Evolutionary conservation across 2,329 filamentous ascomycete species (phyloP).

Genomic region (Colletotrichum sp.): DNA sequence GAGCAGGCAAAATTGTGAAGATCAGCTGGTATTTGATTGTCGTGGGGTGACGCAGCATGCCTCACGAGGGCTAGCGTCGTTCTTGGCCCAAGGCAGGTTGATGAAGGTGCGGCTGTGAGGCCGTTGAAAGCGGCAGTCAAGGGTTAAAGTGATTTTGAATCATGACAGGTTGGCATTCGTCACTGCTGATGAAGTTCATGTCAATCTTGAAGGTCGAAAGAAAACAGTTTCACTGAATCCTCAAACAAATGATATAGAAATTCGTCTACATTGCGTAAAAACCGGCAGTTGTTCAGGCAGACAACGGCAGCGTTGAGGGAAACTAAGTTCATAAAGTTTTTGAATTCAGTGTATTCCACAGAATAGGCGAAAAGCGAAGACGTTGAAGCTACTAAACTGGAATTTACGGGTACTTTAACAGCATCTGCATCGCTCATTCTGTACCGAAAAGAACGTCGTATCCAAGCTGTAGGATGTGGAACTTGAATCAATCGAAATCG

Average conservation of each 20-base stretch:
- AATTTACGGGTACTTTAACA: background rate
- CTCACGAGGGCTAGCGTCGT: background rate
- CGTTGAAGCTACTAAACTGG: background rate
- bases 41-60: background rate
- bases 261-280: background rate
- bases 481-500: background rate
- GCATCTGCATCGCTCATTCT: background rate
- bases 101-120: fast-evolving
- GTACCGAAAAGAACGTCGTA: background rate
- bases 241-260: fast-evolving
- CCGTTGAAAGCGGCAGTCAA: background rate
- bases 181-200: fast-evolving
- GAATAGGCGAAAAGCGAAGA: fast-evolving
- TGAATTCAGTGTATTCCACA: fast-evolving
- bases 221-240: fast-evolving
- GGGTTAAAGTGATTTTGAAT: fast-evolving
- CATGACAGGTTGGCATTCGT: background rate
- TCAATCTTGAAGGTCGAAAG: fast-evolving
- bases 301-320: too few relatives aligned
- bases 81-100: background rate
- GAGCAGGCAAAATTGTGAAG: background rate
- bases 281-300: fast-evolving
- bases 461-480: background rate
- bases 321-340: fast-evolving
- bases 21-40: background rate